Evolutionary conservation across 2,329 filamentous ascomycete genomes (phyloP).

Genomic region (Dendrostoma leiphaemia): DNA sequence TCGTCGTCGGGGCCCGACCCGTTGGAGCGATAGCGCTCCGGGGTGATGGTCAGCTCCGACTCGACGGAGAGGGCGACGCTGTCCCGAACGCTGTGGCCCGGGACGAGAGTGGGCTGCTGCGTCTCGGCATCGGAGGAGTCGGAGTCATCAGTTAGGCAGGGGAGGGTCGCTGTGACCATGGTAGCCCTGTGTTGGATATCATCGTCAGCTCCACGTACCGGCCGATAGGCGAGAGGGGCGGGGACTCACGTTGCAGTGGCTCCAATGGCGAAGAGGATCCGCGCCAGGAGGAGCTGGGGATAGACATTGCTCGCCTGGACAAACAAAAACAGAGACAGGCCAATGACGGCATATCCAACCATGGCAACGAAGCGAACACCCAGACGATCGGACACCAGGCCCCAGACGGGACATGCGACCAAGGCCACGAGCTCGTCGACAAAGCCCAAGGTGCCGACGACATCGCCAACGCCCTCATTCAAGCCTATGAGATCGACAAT

Average conservation of each 20-base stretch:
- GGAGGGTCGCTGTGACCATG: slow-evolving; percentile 95
- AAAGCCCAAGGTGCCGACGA: slow-evolving; percentile 82
- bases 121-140: slow-evolving; percentile 19
- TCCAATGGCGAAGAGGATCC: slow-evolving; percentile 85
- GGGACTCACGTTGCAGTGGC: slow-evolving; percentile 74
- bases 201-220: slow-evolving; percentile 2
- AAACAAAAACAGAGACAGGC: slow-evolving; percentile 71
- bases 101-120: slow-evolving; percentile 29
- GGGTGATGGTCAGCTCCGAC: slow-evolving; percentile 75
- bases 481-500: slow-evolving; percentile 79
- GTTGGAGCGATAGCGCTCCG: slow-evolving; percentile 49
- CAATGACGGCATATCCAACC: slow-evolving; percentile 79
- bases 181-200: slow-evolving; percentile 55
- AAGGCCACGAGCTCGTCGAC: slow-evolving; percentile 80
- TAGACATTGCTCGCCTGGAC: slow-evolving; percentile 87
- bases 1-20: slow-evolving; percentile 16
- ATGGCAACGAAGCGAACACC: slow-evolving; percentile 73
- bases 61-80: slow-evolving; percentile 67
- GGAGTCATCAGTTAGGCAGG: slow-evolving; percentile 60
- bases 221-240: background rate
- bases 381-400: slow-evolving; percentile 71
- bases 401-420: slow-evolving; percentile 78
- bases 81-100: slow-evolving; percentile 42
- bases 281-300: slow-evolving; percentile 79
- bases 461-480: slow-evolving; percentile 70